Evolutionary conservation across 2,329 filamentous ascomycete genomes (phyloP).

Genomic region (Alternaria conjuncta): DNA sequence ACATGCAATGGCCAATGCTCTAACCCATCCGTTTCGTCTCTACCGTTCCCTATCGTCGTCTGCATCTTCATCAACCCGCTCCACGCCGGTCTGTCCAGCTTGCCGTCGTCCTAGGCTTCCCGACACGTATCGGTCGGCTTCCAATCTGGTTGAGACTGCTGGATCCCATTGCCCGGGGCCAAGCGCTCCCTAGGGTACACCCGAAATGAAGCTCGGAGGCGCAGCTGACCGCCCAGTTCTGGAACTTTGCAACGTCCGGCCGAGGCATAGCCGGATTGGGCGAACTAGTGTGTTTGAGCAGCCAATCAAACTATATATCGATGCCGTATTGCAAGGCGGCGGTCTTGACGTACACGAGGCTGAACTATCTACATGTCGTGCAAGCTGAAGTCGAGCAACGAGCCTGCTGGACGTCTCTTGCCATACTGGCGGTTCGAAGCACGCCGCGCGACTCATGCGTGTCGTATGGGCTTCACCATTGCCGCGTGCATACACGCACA

Average conservation of each 20-base stretch:
- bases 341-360: background rate
- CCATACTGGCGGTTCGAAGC: background rate
- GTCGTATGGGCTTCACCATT: background rate
- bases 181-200: constrained; percentile 11
- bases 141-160: background rate
- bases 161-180: background rate
- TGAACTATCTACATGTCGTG: background rate
- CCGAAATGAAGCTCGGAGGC: constrained; percentile 19
- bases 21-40: background rate
- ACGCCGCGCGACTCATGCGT: background rate
- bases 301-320: background rate
- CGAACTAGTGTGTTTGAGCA: background rate
- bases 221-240: constrained; percentile 12
- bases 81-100: background rate
- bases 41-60: background rate
- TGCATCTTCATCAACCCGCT: background rate
- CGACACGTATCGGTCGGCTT: background rate
- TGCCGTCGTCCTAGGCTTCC: background rate
- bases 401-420: background rate
- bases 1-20: background rate
- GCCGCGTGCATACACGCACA: background rate
- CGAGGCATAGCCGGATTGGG: constrained; percentile 16
- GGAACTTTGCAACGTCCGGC: constrained; percentile 9
- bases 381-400: background rate
- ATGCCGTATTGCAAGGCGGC: constrained; percentile 5